A percentile compares a stretch with the other conserved stretches of the same genome.
phyloP scores from a whole-genome alignment of 1,139 yeast species.

The Yamadazyma diddensiae region DNA sequence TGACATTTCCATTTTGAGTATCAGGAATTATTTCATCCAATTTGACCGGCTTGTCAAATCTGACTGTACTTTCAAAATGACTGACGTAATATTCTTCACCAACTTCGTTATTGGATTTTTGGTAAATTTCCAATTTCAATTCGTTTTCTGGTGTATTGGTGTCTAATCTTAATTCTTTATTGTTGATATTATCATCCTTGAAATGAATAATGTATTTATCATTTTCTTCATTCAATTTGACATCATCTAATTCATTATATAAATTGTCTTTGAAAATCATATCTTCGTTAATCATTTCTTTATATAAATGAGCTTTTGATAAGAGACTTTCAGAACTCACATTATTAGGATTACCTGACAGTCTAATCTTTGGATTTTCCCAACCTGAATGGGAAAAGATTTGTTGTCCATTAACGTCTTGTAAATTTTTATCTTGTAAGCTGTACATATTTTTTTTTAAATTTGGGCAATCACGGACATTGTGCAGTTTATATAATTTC shows the following conservation, averaged over 20 bases:
- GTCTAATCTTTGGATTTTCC: conserved; percentile 17
- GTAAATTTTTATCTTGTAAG: conserved; percentile 10
- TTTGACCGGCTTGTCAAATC: conserved; percentile 23
- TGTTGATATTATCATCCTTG: conserved; percentile 19
- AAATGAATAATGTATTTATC: conserved; percentile 22
- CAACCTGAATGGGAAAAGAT: conserved; percentile 16
- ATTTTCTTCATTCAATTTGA: conserved; percentile 22
- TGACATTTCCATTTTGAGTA: conserved; percentile 18
- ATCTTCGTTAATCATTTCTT: conserved; percentile 14
- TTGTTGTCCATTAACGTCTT: conserved; percentile 15
- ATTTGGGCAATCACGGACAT: not conserved
- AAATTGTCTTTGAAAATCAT: conserved; percentile 17
- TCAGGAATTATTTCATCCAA: conserved; percentile 22
- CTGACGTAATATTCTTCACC: conserved; percentile 17
- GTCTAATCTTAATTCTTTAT: conserved; percentile 24
- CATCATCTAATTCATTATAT: conserved; percentile 20
- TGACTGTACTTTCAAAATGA: conserved; percentile 21
- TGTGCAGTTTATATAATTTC: conserved; percentile 6
- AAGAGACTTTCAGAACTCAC: conserved; percentile 15
- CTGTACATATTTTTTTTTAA: conserved; percentile 8
- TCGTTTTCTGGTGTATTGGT: conserved; percentile 23
- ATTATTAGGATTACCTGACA: conserved; percentile 14
- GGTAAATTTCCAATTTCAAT: conserved; percentile 18
- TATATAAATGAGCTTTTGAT: conserved; percentile 16
- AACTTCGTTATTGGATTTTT: conserved; percentile 15